These are phyloP conservation scores for Starmera amethionina DNA, from an alignment of 805 yeast genomes.

Conservation along the genomic window DNA sequence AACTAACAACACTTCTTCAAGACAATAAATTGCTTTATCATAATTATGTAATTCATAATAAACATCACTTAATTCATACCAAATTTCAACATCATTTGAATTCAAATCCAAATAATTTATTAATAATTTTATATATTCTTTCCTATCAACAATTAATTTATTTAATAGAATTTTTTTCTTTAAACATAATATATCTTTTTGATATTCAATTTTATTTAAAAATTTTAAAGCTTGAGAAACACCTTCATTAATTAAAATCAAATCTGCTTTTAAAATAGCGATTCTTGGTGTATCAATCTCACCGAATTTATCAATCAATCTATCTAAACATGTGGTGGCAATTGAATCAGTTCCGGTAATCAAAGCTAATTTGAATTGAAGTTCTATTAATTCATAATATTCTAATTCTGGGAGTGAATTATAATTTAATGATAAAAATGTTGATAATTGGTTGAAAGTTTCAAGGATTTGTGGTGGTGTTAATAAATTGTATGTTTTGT, in stretches of 20 bases:
- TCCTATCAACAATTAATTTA: constrained; percentile 1
- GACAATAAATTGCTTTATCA: constrained; percentile 55
- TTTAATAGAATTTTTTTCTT: constrained; percentile 16
- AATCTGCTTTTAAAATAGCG: constrained; percentile 42
- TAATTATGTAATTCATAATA: constrained; percentile 53
- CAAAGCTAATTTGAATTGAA: constrained; percentile 59
- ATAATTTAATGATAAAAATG: constrained; percentile 15
- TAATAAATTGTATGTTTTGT: constrained; percentile 41
- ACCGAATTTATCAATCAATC: constrained; percentile 58
- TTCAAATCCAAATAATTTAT: constrained; percentile 44
- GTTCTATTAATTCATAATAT: constrained; percentile 53
- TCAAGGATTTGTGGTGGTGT: constrained; percentile 31
- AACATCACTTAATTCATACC: constrained; percentile 69
- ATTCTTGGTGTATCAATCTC: constrained; percentile 47
- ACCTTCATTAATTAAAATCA: constrained; percentile 44
- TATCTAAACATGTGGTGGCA: constrained; percentile 58
- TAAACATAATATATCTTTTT: constrained; percentile 12
- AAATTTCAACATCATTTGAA: constrained; percentile 69
- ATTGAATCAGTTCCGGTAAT: constrained; percentile 55
- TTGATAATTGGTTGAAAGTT: constrained; percentile 28
- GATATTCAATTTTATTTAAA: constrained; percentile 19
- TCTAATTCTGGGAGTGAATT: constrained; percentile 23
- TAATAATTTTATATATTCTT: constrained; percentile 45
- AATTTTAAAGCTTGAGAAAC: constrained; percentile 26
- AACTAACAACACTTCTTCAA: constrained; percentile 59